A percentile compares a stretch with the other conserved stretches of the same genome.
Conservation (phyloP, 2,329 filamentous ascomycete genomes). For the Ophiostoma ulmi region DNA sequence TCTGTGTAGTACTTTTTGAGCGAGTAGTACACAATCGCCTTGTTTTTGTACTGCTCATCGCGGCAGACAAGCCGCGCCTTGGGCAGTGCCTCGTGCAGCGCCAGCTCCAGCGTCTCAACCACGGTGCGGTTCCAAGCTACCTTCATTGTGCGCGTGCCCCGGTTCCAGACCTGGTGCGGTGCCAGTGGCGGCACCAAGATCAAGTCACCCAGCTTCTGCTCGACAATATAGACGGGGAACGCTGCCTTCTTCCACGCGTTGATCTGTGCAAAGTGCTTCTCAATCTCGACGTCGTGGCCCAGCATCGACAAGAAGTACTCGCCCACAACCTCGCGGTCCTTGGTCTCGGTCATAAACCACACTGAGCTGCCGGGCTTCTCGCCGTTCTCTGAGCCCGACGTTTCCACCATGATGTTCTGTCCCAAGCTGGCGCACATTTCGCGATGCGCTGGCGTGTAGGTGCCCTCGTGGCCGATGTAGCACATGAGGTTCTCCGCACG, state of each 20-base stretch:
- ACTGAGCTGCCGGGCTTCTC: slow-evolving; percentile 84
- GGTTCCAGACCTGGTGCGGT: slow-evolving; percentile 97
- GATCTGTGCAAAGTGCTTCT: slow-evolving; percentile 92
- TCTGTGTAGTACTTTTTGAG: slow-evolving; percentile 70
- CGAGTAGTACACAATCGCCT: slow-evolving; percentile 87
- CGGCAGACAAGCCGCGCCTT: slow-evolving; percentile 87
- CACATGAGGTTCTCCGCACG: slow-evolving; percentile 96
- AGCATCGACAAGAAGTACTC: slow-evolving; percentile 92
- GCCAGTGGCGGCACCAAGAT: slow-evolving; percentile 89
- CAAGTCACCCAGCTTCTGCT: slow-evolving; percentile 85
- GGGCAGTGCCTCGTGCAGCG: slow-evolving; percentile 78
- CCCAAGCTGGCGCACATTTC: slow-evolving; percentile 97
- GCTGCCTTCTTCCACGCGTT: slow-evolving; percentile 94
- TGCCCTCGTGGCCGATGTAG: slow-evolving; percentile 95
- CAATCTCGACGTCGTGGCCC: slow-evolving; percentile 93
- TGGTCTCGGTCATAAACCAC: slow-evolving; percentile 98
- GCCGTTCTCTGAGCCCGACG: slow-evolving; percentile 66
- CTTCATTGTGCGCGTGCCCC: slow-evolving; percentile 92
- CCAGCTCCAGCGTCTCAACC: slow-evolving; percentile 81
- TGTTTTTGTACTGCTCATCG: slow-evolving; percentile 98
- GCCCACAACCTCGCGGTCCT: slow-evolving; percentile 81
- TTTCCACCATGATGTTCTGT: slow-evolving; percentile 97
- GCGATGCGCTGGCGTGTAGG: slow-evolving; percentile 88
- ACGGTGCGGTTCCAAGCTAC: slow-evolving; percentile 97
- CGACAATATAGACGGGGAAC: slow-evolving; percentile 87